Evolutionary conservation across 805 yeast species (phyloP).

Genomic region (Saccharomycopsis sp.): DNA sequence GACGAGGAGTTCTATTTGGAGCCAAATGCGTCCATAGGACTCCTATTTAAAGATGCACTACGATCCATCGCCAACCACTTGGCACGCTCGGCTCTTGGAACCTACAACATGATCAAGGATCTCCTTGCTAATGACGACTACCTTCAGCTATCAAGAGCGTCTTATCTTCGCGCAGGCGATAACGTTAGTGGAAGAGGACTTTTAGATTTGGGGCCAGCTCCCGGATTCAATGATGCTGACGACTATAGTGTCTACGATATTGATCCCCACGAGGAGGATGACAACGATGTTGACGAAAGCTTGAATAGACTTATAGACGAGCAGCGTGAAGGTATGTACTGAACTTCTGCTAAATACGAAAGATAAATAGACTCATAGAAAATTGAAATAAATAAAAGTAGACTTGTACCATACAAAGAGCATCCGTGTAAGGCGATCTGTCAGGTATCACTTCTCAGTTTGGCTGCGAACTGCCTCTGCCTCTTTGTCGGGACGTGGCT

Average conservation of each 20-base stretch:
- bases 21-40: not conserved
- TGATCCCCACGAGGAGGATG: not conserved
- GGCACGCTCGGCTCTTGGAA: not conserved
- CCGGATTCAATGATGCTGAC: not conserved
- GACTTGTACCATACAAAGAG: too few species aligned
- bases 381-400: not conserved
- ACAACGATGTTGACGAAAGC: not conserved
- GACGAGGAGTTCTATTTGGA: constrained; percentile 19
- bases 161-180: not conserved
- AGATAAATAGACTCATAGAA: not conserved
- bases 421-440: too few species aligned
- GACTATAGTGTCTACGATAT: not conserved
- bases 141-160: not conserved
- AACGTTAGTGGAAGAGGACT: not conserved
- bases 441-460: too few species aligned
- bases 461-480: too few species aligned
- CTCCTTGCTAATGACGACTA: not conserved
- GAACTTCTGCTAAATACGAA: not conserved
- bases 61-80: not conserved
- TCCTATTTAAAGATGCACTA: constrained; percentile 2
- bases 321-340: not conserved
- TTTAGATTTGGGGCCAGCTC: not conserved
- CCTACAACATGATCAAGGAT: not conserved
- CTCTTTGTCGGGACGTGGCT: too few species aligned
- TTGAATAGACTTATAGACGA: not conserved